Base-by-base conservation (phyloP, 192 early-diverging fungal genomes). In the Gigaspora rosea region DNA sequence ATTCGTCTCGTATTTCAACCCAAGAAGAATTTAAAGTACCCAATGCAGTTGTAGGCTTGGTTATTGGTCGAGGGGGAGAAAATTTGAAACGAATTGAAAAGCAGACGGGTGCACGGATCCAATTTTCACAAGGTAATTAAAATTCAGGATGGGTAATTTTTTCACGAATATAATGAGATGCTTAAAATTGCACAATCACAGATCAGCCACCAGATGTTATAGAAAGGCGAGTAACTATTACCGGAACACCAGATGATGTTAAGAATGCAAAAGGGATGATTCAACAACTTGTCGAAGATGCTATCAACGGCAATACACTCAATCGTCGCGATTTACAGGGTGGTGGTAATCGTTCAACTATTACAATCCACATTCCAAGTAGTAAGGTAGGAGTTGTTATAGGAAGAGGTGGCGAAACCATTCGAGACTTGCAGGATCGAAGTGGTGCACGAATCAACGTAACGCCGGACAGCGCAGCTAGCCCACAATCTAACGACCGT, bases 301-400 rank as follows among this genome's bases (percentile, higher is more conserved):
- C 82, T 35, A 63, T 68, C 32, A 59, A 72, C 27, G 58, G 78
- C 33, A 62, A 68, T 36, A 20, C 63, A 8, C 18, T 71, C 71
- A 72, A 81, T 52, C 56, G 70, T 56, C 48, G 73, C 41, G 68
- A 75, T 65, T 54, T 83, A 49, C 50, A 62, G 5, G 12, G 85
- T 68, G 78, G 81, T 35, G 46, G 80, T 51, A 71, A 79, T 68
- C 79, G 82, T 7, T 70, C 79, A 15, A 84, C 77, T 15, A 71
- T 82, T n/a, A 83, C 85, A 15, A 88, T 92, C 16, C 81, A 85
- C 71, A 88, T 92, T 70, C 91, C 91, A 20, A 84, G 83, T 36
- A 71, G 80, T 66, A 91, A 91, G 72, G 94, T 96, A 9, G 95
- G 95, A 0, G 83, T 96, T 49, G 90, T 96, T 8, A 96, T 96